These are phyloP conservation scores for Apophysomyces variabilis DNA, from an alignment of 371 early-diverging fungal species.

Conservation along the genomic window DNA sequence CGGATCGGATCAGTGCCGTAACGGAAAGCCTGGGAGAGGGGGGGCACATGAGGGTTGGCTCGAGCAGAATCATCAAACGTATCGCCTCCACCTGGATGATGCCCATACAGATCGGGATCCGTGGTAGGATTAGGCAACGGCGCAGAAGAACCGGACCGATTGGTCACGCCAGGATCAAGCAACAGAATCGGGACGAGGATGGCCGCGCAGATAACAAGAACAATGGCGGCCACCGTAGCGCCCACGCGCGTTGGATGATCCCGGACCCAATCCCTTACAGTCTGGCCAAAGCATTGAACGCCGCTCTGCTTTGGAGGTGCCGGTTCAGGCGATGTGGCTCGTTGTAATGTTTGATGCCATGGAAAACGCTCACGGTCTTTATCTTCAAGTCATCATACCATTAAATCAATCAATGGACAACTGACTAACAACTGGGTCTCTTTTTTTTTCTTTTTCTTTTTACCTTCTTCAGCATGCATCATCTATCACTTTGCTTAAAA, in stretches of 20 bases:
- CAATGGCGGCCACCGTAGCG: background rate
- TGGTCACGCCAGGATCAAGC: background rate
- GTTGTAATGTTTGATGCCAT: background rate
- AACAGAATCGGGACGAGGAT: background rate
- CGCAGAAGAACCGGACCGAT: background rate
- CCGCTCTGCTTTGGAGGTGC: background rate
- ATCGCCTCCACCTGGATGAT: constrained; percentile 4
- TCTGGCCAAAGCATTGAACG: background rate
- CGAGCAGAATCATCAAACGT: constrained; percentile 38
- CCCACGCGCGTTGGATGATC: background rate
- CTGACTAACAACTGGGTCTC: too few species aligned
- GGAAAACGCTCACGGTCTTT: background rate
- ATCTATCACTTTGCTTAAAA: background rate
- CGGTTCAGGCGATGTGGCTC: background rate
- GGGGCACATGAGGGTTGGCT: constrained; percentile 46
- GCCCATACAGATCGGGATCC: background rate
- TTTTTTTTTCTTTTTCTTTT: background rate
- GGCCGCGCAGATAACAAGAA: background rate
- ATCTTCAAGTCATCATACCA: too few species aligned
- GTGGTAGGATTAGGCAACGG: background rate
- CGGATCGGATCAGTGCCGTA: constrained; percentile 63
- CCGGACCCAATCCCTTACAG: background rate
- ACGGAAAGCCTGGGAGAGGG: constrained; percentile 55
- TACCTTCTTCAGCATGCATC: background rate
- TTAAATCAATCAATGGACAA: too few species aligned